phyloP scores from a whole-genome alignment of 257 asterid genomes.

The Penstemon eatonii region DNA sequence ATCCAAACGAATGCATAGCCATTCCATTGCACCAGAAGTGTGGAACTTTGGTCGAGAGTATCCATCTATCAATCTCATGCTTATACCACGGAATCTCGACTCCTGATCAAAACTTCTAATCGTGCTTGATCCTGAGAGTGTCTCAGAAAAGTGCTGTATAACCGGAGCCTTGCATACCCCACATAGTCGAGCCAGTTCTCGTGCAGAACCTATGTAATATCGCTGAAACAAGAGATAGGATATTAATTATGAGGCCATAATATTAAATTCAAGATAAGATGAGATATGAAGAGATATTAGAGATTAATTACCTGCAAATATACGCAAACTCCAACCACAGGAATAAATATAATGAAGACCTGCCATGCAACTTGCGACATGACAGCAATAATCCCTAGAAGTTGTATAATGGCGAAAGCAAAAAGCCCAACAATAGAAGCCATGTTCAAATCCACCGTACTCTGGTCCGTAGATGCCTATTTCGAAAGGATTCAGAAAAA shows the following conservation, averaged over 20 bases:
- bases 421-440: constrained; percentile 52
- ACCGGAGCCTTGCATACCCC: constrained; percentile 92
- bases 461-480: constrained; percentile 91
- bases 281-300: not conserved
- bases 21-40: constrained; percentile 77
- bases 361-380: constrained; percentile 92
- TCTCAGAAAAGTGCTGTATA: constrained; percentile 88
- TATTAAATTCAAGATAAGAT: constrained; percentile 5
- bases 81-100: constrained; percentile 58
- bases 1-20: constrained; percentile 92
- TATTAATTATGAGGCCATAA: not conserved
- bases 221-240: constrained; percentile 39
- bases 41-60: constrained; percentile 84
- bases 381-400: constrained; percentile 68
- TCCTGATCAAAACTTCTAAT: constrained; percentile 83
- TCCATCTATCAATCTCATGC: constrained; percentile 75
- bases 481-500: constrained; percentile 23
- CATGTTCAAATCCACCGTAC: constrained; percentile 66
- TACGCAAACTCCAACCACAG: constrained; percentile 62
- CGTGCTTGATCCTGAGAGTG: constrained; percentile 82
- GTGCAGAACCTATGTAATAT: constrained; percentile 83
- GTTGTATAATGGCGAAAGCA: constrained; percentile 70
- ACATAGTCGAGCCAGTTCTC: constrained; percentile 76
- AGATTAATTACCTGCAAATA: constrained; percentile 64
- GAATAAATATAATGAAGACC: constrained; percentile 75